Evolutionary conservation across 208 protist genomes (phyloP), one percentile per base, ranked within the genome.

Genomic region (Blastocrithidia nonstop): DNA sequence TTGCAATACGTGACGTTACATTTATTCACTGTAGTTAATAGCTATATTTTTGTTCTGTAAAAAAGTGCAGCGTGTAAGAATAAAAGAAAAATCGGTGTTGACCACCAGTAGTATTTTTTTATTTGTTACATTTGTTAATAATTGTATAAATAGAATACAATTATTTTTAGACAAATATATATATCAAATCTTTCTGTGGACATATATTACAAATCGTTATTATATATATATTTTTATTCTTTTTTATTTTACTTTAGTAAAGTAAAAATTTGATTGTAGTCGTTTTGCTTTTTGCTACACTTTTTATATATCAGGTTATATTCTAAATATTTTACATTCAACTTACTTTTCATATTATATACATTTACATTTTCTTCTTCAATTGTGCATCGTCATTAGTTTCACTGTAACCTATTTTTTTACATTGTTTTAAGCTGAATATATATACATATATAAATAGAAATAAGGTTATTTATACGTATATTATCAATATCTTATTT

Each of bases 201-300:
- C 24, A 22, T 5, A 22, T 52, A 21, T 45, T 27, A 8, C 23
- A 15, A 20, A 22, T 19, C 29, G 2, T 35, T 25, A 22, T 4
- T 42, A 22, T n/a, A 54, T 11, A 41, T 46, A 55, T 24, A 42
- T 35, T 59, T 49, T 45, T 63, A 40, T 60, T 55, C 28, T 46
- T 45, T 54, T 21, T 26, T 15, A 33, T 37, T 19, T 23, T 27
- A 2, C 23, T 9, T 22, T n/a, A n/a, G n/a, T n/a, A n/a, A n/a
- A 16, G n/a, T 43, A 16, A n/a, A 40, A n/a, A 39, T 20, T 50
- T 29, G 21, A 11, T 29, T 48, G 33, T 53, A 21, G 11, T 29
- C 16, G 8, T 51, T 8, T 52, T 5, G 41, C 43, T 60, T 13
- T 47, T 24, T 53, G 2, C 32, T 9, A 43, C 29, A 19, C 21